Percentiles rank a stretch among this genome's conserved stretches.
Evolutionary conservation across 1,139 yeast genomes (phyloP).

Genomic region (Magnusiomyces fungicola): DNA sequence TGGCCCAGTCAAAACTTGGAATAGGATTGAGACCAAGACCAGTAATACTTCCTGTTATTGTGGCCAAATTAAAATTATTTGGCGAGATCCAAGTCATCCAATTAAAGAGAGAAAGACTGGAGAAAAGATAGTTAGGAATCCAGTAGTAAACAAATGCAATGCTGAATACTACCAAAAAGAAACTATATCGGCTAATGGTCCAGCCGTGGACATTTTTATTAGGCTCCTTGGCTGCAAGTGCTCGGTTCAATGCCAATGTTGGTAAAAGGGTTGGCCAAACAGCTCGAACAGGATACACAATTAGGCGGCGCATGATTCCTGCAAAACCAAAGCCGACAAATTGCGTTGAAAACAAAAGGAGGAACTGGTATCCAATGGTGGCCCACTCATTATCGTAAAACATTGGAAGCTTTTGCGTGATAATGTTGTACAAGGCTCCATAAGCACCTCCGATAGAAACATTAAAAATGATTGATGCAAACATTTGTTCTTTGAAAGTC

Average conservation of each 20-base stretch:
- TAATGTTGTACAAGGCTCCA: conserved; percentile 35
- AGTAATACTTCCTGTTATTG: conserved; percentile 42
- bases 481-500: conserved; percentile 63
- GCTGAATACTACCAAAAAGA: conserved; percentile 37
- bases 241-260: conserved; percentile 18
- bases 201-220: conserved; percentile 36
- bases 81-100: conserved; percentile 62
- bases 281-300: conserved; percentile 43
- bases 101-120: conserved; percentile 44
- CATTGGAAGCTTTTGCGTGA: conserved; percentile 33
- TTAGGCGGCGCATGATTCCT: conserved; percentile 45
- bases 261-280: conserved; percentile 49
- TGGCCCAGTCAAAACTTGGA: conserved; percentile 40
- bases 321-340: conserved; percentile 50
- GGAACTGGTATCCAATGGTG: conserved; percentile 39
- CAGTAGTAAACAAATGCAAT: conserved; percentile 48
- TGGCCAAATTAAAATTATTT: conserved; percentile 44
- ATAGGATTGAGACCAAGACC: conserved; percentile 56
- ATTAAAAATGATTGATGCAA: conserved; percentile 35
- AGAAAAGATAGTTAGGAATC: conserved; percentile 48
- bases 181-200: conserved; percentile 40
- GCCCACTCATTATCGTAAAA: conserved; percentile 36
- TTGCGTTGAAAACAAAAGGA: conserved; percentile 41
- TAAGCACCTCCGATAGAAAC: conserved; percentile 26
- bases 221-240: conserved; percentile 17